phyloP scores from a whole-genome alignment of 1,284 basidiomycete genomes.

The Ceraceosorus guamensis region DNA sequence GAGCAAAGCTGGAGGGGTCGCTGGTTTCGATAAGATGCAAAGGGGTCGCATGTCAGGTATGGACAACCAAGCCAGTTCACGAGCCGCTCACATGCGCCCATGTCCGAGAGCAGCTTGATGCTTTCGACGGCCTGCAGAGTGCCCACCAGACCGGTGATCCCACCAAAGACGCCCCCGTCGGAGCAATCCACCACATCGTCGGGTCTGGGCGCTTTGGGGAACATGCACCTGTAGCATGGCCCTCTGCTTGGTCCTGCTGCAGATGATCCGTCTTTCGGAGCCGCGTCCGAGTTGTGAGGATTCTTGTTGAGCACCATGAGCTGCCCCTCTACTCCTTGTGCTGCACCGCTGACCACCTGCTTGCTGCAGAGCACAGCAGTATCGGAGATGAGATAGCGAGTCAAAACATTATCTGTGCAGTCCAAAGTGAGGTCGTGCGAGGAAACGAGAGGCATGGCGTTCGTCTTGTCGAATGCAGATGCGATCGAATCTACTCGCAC shows the following conservation, averaged over 20 bases:
- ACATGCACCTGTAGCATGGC: slow-evolving; percentile 91
- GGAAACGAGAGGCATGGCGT: slow-evolving; percentile 24
- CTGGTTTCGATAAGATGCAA: no score
- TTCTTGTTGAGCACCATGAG: slow-evolving; percentile 51
- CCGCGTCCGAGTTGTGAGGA: slow-evolving; percentile 1
- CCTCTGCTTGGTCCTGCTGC: slow-evolving; percentile 51
- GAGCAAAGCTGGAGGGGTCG: no score
- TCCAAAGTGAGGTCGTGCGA: slow-evolving; percentile 69
- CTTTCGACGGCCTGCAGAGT: slow-evolving; percentile 83
- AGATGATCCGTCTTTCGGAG: not conserved
- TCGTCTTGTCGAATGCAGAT: slow-evolving; percentile 18
- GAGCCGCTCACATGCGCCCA: slow-evolving; percentile 19
- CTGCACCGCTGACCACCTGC: slow-evolving; percentile 85
- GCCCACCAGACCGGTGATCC: slow-evolving; percentile 83
- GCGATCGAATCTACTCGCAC: slow-evolving; percentile 20
- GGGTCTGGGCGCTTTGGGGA: slow-evolving; percentile 55
- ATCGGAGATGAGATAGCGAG: slow-evolving; percentile 90
- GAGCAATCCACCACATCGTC: slow-evolving; percentile 60
- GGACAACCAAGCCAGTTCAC: not conserved
- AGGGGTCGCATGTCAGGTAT: no score
- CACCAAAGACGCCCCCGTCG: slow-evolving; percentile 83
- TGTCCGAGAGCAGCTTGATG: slow-evolving; percentile 56
- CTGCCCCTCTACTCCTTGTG: slow-evolving; percentile 85
- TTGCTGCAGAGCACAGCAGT: slow-evolving; percentile 65
- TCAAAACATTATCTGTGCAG: slow-evolving; percentile 88